phyloP scores from a whole-genome alignment of 345 rosid genomes.

The Citropsis articulata region DNA sequence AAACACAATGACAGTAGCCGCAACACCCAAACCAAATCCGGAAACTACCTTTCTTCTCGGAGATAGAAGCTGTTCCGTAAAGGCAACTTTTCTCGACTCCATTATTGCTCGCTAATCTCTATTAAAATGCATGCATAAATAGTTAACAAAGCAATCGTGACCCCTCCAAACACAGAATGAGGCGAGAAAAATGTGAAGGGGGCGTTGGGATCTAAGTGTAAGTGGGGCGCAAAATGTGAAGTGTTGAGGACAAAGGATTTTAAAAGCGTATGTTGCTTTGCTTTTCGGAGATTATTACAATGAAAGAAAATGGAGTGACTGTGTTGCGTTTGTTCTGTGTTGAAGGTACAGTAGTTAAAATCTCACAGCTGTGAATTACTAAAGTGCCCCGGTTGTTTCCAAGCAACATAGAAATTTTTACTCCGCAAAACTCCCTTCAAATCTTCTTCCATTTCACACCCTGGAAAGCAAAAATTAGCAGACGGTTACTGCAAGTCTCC shows the following conservation, averaged over 20 bases:
- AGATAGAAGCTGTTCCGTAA: constrained; percentile 43
- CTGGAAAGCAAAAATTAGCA: background rate
- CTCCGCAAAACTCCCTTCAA: too few species aligned
- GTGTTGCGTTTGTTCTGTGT: background rate
- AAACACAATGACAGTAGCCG: constrained; percentile 41
- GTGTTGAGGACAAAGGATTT: background rate
- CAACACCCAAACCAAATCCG: constrained; percentile 48
- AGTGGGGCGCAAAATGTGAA: background rate
- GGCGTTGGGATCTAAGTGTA: background rate
- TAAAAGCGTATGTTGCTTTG: background rate
- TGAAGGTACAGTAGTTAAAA: background rate
- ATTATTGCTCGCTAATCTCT: constrained; percentile 13
- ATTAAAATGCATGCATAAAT: background rate
- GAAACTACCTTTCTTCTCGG: constrained; percentile 41
- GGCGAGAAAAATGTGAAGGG: background rate
- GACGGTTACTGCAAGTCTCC: background rate
- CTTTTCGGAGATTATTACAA: background rate
- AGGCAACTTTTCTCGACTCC: constrained; percentile 41
- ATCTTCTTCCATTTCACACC: background rate
- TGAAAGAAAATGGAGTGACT: background rate
- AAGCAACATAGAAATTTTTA: too few species aligned
- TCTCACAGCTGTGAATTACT: background rate
- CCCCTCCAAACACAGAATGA: background rate
- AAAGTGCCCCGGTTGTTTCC: background rate
- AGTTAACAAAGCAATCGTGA: background rate